Percentiles rank a stretch among this genome's conserved stretches.
Conservation (phyloP, 2,329 filamentous ascomycete species). For the Trichoderma cornu-damae region DNA sequence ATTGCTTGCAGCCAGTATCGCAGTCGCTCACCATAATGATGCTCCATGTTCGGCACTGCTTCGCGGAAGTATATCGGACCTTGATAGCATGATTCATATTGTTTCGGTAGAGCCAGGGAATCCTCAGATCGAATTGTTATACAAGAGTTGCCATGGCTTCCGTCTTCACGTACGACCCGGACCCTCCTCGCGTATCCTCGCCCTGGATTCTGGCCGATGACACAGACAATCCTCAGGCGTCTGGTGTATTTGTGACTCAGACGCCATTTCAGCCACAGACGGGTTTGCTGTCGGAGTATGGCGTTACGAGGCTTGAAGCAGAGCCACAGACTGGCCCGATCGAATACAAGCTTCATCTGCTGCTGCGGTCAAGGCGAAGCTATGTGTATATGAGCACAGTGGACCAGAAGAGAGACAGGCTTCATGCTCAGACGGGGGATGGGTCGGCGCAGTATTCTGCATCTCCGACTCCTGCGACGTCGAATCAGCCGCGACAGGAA, state of each 20-base stretch:
- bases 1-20: not conserved
- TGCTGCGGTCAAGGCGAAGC: constrained; percentile 70
- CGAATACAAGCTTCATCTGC: constrained; percentile 92
- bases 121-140: not conserved
- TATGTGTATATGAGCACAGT: constrained; percentile 67
- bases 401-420: constrained; percentile 1
- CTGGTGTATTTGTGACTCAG: constrained; percentile 25
- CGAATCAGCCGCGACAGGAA: constrained; percentile 70
- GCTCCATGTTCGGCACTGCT: not conserved
- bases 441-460: constrained; percentile 10
- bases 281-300: constrained; percentile 53
- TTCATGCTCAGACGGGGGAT: constrained; percentile 8
- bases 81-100: not conserved
- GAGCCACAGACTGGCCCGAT: constrained; percentile 93
- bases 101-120: not conserved
- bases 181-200: constrained; percentile 81
- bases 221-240: constrained; percentile 31
- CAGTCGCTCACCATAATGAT: constrained; percentile 15
- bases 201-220: constrained; percentile 70
- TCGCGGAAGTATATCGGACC: not conserved
- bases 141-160: constrained; percentile 64
- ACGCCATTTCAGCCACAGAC: no score
- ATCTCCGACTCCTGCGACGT: constrained; percentile 38
- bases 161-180: constrained; percentile 90
- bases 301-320: constrained; percentile 71